Conservation (phyloP, 176 grass and related monocot species). For the Dactylis glomerata region DNA sequence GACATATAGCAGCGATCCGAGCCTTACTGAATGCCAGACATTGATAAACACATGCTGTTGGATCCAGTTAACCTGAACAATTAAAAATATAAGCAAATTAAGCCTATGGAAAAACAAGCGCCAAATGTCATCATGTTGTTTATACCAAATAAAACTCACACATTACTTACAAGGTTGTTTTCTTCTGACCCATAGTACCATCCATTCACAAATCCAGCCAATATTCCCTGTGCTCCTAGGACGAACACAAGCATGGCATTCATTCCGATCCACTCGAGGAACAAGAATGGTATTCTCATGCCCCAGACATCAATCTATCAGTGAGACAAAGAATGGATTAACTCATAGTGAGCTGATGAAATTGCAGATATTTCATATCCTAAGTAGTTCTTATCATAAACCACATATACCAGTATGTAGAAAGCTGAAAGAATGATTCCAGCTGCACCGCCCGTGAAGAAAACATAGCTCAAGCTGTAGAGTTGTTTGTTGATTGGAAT, state of each 20-base stretch:
- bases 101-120: not conserved
- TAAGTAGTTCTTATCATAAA: not conserved
- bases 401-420: conserved; percentile 54
- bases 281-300: conserved; percentile 48
- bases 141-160: not conserved
- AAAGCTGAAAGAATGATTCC: conserved; percentile 63
- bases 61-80: conserved; percentile 58
- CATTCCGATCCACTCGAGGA: conserved; percentile 82
- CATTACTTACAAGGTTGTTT: conserved; percentile 49
- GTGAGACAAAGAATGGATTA: not conserved
- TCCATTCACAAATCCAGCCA: conserved; percentile 60
- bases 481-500: conserved; percentile 90
- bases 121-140: not conserved
- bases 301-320: conserved; percentile 68
- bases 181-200: conserved; percentile 62
- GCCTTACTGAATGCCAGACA: conserved; percentile 63
- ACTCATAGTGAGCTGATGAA: not conserved
- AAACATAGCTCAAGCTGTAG: conserved; percentile 79
- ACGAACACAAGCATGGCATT: conserved; percentile 91
- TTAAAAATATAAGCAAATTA: not conserved
- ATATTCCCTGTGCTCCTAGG: conserved; percentile 67
- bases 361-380: not conserved
- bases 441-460: conserved; percentile 60
- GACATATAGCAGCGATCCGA: conserved; percentile 64
- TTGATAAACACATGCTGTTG: conserved; percentile 64